phyloP scores from a whole-genome alignment of 2,329 filamentous ascomycete species.

The Hypoxylon sp. region DNA sequence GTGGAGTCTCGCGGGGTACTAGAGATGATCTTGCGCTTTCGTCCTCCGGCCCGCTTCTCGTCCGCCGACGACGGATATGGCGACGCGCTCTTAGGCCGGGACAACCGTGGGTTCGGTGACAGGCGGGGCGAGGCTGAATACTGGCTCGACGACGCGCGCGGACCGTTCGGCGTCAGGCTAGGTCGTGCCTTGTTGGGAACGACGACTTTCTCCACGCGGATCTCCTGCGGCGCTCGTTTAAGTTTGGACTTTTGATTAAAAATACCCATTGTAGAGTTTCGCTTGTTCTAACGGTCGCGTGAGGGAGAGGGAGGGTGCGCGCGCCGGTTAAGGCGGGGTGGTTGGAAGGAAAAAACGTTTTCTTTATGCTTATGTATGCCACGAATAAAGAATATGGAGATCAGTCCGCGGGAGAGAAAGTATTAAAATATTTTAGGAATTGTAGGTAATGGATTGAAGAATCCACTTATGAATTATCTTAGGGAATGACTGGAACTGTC shows the following conservation, averaged over 20 bases:
- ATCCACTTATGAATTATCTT: too few relatives aligned
- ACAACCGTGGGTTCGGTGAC: conserved; percentile 52
- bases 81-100: conserved; percentile 51
- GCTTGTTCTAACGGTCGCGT: not conserved
- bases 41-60: conserved; percentile 38
- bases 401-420: too few relatives aligned
- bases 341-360: too few relatives aligned
- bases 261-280: conserved; percentile 49
- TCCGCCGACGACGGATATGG: conserved; percentile 48
- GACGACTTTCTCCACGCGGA: conserved; percentile 62
- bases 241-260: conserved; percentile 58
- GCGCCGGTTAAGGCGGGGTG: not conserved
- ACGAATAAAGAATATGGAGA: too few relatives aligned
- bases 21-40: conserved; percentile 58
- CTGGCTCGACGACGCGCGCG: conserved; percentile 37
- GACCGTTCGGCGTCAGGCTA: conserved; percentile 32
- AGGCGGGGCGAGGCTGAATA: conserved; percentile 48
- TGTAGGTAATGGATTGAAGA: too few relatives aligned
- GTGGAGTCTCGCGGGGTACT: conserved; percentile 50
- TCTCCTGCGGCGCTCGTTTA: conserved; percentile 59
- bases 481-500: not conserved
- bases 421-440: too few relatives aligned
- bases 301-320: not conserved
- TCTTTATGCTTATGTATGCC: too few relatives aligned
- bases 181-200: conserved; percentile 50